phyloP scores from a whole-genome alignment of 2,329 filamentous ascomycete species.

The Ophiocordyceps camponoti-saundersi region DNA sequence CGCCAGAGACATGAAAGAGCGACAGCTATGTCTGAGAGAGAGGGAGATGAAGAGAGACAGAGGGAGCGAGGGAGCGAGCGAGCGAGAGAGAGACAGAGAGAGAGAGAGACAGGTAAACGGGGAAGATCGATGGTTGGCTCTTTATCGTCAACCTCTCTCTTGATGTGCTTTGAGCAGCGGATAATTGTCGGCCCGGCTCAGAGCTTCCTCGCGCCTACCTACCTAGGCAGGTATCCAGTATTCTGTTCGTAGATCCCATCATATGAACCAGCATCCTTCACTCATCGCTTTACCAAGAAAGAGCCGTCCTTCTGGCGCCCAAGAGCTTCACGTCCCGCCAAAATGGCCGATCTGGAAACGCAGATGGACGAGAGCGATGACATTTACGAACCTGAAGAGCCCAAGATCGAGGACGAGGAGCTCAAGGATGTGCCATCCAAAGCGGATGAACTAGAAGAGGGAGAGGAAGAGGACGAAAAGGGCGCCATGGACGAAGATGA shows the following conservation, averaged over 20 bases:
- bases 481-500: constrained; percentile 44
- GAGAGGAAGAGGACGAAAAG: constrained; percentile 45
- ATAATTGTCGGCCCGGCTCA: constrained; percentile 11
- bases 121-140: neutral
- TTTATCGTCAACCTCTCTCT: neutral
- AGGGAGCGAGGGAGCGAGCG: neutral
- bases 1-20: constrained; percentile 27
- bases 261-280: too few species aligned
- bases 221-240: too few species aligned
- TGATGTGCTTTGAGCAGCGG: constrained; percentile 4
- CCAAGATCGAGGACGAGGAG: constrained; percentile 17
- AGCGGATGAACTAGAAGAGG: constrained; percentile 42
- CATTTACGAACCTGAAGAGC: constrained; percentile 46
- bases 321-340: neutral
- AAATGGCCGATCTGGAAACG: constrained; percentile 24
- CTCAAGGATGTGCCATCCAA: constrained; percentile 15
- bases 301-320: too few species aligned
- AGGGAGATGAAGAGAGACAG: neutral
- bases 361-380: constrained; percentile 54
- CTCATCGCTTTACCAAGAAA: too few species aligned
- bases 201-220: constrained; percentile 2
- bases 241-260: too few species aligned
- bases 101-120: too few species aligned
- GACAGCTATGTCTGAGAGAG: constrained; percentile 1
- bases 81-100: neutral